Conservation (phyloP, 176 grass and related monocot genomes). For the Phyllostachys edulis region DNA sequence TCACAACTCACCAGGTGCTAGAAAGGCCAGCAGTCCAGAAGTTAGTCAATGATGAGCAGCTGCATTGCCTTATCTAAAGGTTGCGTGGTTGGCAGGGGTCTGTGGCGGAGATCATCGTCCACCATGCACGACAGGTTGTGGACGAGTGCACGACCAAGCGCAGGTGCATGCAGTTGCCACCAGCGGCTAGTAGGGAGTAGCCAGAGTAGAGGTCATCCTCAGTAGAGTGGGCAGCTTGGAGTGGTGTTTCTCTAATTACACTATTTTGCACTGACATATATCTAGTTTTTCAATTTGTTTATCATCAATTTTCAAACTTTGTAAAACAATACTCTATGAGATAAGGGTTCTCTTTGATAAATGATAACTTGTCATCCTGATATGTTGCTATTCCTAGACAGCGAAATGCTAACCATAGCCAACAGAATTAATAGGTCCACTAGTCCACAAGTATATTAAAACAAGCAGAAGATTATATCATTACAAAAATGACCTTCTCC, state of each 20-base stretch:
- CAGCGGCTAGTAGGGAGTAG: neutral
- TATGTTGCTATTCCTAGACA: neutral
- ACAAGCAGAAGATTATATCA: constrained; percentile 8
- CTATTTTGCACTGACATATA: neutral
- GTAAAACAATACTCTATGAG: neutral
- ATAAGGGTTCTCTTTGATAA: neutral
- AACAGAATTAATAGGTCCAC: neutral
- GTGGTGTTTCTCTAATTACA: neutral
- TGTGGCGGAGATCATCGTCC: neutral
- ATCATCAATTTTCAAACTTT: neutral
- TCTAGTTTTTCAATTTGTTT: neutral
- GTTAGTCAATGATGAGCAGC: constrained; percentile 5
- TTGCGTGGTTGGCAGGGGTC: neutral
- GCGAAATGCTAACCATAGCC: neutral
- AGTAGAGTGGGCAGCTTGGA: neutral
- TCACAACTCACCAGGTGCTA: neutral
- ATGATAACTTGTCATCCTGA: constrained; percentile 2
- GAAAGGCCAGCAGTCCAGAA: neutral
- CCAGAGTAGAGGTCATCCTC: constrained; percentile 8
- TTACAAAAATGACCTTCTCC: constrained; percentile 76
- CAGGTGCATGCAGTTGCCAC: neutral
- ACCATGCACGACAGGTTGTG: neutral
- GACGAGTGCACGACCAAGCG: neutral
- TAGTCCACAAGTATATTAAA: neutral
- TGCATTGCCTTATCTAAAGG: neutral